Evolutionary conservation across 2,329 filamentous ascomycete species (phyloP).

Genomic region (Akanthomyces uredinophilus): DNA sequence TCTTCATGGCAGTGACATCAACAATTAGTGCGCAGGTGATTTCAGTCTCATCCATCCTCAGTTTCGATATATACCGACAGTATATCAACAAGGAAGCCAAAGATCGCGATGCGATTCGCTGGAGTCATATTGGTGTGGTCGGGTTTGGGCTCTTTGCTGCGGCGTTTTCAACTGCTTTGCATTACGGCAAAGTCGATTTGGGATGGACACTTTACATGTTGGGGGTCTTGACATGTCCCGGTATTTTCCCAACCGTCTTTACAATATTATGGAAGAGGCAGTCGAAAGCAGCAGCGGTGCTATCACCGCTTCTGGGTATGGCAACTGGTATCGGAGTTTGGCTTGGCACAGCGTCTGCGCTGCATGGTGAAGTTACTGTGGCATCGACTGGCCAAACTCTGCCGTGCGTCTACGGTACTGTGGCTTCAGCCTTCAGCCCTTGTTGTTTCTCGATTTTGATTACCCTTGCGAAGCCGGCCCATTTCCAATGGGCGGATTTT

Average conservation of each 20-base stretch:
- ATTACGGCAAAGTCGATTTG: constrained; percentile 50
- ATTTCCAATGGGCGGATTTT: constrained; percentile 36
- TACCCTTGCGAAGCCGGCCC: constrained; percentile 38
- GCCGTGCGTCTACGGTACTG: constrained; percentile 49
- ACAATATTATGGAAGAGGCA: constrained; percentile 49
- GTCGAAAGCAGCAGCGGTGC: constrained; percentile 43
- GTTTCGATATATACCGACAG: constrained; percentile 48
- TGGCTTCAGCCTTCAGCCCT: constrained; percentile 41
- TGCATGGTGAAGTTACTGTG: constrained; percentile 44
- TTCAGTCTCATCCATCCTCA: constrained; percentile 48
- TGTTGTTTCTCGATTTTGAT: constrained; percentile 41
- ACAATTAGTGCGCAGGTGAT: constrained; percentile 49
- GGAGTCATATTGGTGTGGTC: constrained; percentile 48
- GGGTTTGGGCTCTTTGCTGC: constrained; percentile 48
- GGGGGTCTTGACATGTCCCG: constrained; percentile 47
- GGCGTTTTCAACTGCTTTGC: constrained; percentile 45
- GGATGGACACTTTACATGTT: constrained; percentile 53
- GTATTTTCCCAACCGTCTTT: constrained; percentile 49
- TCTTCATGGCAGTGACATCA: constrained; percentile 72
- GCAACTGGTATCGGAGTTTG: constrained; percentile 47
- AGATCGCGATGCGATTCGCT: constrained; percentile 44
- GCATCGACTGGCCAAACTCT: constrained; percentile 42
- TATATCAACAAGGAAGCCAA: constrained; percentile 43
- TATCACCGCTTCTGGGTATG: constrained; percentile 45
- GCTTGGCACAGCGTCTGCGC: constrained; percentile 41